Base-by-base conservation (phyloP, 2,329 filamentous ascomycete genomes). In the Aspergillus sp. region DNA sequence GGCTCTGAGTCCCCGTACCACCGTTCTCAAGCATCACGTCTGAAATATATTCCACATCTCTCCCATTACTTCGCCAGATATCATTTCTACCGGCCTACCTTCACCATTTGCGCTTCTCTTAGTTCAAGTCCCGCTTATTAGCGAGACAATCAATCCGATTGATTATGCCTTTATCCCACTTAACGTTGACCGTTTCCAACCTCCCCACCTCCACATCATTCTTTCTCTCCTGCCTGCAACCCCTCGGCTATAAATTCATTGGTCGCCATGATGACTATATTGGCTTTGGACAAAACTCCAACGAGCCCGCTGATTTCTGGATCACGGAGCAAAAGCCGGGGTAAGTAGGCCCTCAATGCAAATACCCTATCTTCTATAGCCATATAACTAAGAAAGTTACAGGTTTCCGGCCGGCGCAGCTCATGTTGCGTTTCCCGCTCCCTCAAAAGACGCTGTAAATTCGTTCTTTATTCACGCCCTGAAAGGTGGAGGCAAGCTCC, bases 201-300 rank as follows among this genome's bases (percentile, higher is more conserved):
- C 85, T 96, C 53, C 85, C 91, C 54, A 85, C 87, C 36, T 89
- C 91, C 3, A 86, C 89, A 49, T 95, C 91, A 7, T 96, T 96
- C 79, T 96, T 91, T 75, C 84, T 92, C 20, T 84, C 89, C 61
- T 82, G 91, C 62, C 82, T 91, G 7, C 90, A 93, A 65, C 89
- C 90, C 3, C 81, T 96, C 20, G 89, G 89, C 38, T 86, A 96
- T 60, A 83, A 83, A 59, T 96, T 87, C 71, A 82, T 91, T 61
- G 84, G 83, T 55, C 78, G 83, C 57, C 80, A 83, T 69, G 83
- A 84, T 51, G 80, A 84, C 61, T 84, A 84, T 53, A 82, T 87
- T 62, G 85, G 83, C 5, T 82, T 87, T 63, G 85, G 85, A 22
- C 80, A 85, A 55, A 75, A 80, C 55, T 79, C 83, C 52, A 81